A percentile compares a stretch with the other conserved stretches of the same genome.
Evolutionary conservation across 192 early-diverging fungal genomes (phyloP).

Genomic region (Rhizophlyctis rosea): DNA sequence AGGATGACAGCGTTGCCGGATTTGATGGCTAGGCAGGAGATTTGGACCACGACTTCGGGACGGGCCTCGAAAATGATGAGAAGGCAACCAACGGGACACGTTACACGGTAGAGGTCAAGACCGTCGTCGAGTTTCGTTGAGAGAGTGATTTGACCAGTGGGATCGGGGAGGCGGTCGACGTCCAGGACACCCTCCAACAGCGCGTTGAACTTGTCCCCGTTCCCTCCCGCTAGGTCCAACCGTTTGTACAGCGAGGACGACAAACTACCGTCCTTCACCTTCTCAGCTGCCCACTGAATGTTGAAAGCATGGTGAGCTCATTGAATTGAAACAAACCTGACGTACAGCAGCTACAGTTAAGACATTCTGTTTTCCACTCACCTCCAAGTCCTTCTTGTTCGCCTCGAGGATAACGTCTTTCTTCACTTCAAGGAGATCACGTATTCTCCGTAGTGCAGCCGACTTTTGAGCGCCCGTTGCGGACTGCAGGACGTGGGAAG

Average conservation of each 20-base stretch:
- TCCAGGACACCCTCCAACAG: conserved; percentile 88
- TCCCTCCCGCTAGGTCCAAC: conserved; percentile 71
- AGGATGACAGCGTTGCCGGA: conserved; percentile 97
- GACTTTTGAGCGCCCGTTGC: conserved; percentile 64
- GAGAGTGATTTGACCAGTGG: conserved; percentile 74
- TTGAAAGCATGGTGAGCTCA: too few relatives aligned
- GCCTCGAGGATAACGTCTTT: conserved; percentile 70
- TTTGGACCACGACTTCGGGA: conserved; percentile 98
- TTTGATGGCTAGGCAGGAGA: conserved; percentile 91
- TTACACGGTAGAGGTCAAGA: conserved; percentile 87
- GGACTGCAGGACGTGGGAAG: conserved; percentile 33
- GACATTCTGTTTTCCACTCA: conserved; percentile 18
- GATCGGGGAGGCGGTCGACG: conserved; percentile 80
- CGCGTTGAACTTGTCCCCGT: conserved; percentile 80
- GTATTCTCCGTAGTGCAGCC: conserved; percentile 68
- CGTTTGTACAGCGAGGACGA: conserved; percentile 80
- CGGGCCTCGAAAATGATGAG: conserved; percentile 98
- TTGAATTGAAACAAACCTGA: conserved; percentile 3
- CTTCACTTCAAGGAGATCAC: conserved; percentile 59
- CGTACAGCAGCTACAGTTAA: not conserved
- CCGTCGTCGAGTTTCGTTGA: conserved; percentile 77
- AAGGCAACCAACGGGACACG: conserved; percentile 90
- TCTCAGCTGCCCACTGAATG: conserved; percentile 56
- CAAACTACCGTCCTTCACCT: conserved; percentile 71
- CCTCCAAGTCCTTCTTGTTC: conserved; percentile 76